Conservation (phyloP, 805 yeast genomes). For the Metschnikowia colocasiae region DNA sequence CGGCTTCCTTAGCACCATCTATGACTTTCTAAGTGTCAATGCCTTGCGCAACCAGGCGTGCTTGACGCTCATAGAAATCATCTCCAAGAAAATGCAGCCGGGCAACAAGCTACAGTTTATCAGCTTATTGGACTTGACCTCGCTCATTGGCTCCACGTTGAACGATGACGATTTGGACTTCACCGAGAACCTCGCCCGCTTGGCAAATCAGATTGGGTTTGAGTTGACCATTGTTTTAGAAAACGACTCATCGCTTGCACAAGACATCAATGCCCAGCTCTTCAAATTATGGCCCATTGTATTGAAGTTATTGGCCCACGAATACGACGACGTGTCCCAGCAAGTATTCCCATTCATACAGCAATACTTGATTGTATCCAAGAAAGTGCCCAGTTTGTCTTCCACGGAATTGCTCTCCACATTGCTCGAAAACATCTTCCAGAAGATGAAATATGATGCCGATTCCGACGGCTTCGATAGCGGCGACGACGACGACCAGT, state of each 20-base stretch:
- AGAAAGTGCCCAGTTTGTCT: conserved; percentile 43
- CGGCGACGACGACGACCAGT: conserved; percentile 52
- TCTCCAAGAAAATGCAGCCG: conserved; percentile 76
- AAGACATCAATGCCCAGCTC: conserved; percentile 38
- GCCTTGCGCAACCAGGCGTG: conserved; percentile 57
- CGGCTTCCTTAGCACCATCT: conserved; percentile 54
- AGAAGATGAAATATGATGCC: conserved; percentile 79
- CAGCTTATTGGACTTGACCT: conserved; percentile 62
- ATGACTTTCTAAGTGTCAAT: conserved; percentile 49
- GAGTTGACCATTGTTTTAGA: conserved; percentile 70
- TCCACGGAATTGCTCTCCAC: conserved; percentile 53
- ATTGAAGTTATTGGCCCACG: conserved; percentile 69
- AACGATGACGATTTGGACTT: conserved; percentile 59
- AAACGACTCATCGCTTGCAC: conserved; percentile 41
- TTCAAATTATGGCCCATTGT: conserved; percentile 68
- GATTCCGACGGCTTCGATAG: conserved; percentile 54
- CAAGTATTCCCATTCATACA: conserved; percentile 81
- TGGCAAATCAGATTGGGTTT: conserved; percentile 67
- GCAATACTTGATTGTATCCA: conserved; percentile 66
- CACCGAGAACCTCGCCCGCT: conserved; percentile 69
- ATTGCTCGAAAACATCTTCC: conserved; percentile 63
- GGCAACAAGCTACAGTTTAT: conserved; percentile 66
- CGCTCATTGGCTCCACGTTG: conserved; percentile 40
- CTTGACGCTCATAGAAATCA: conserved; percentile 56
- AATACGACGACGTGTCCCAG: conserved; percentile 81